Base-by-base conservation (phyloP, 2,329 filamentous ascomycete species). In the Xylariaceae sp. region DNA sequence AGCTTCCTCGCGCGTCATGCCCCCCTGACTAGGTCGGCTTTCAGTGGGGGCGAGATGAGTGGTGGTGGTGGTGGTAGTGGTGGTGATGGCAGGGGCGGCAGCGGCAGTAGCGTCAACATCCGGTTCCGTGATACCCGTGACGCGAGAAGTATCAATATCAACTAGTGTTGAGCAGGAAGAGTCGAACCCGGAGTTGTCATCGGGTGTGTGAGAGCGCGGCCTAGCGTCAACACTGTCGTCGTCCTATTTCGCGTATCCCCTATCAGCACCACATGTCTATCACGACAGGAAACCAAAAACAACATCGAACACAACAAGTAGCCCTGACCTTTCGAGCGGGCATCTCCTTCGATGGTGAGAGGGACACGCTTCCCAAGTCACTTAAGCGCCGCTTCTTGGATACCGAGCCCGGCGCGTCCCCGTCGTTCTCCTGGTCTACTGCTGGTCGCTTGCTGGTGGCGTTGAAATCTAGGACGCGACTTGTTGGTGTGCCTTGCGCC, bases 1-100 rank as follows among this genome's bases (percentile, higher is more conserved):
- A 49, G 80, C 77, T 66, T 83, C 77, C 65, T 83, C 80, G 52
- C 80, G 77, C 60, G 80, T 82, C 69, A 82, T 64, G 18, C 66
- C 57, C 47, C 64, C 67, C 56, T 62, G 67, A 59, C 64, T 63
- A 10, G 64, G 63, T 30, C 13, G 65, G 48, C 34, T 67, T 57
- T 62, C 60, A 47, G 48, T 66, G 50, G 57, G 63, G 55, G 62
- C 51, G 7, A 56, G 50, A 15, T 56, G 55, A 7, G 49, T 17
- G 4, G 41, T 47, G 18, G 23, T 30, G 23, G 23, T 30, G 3
- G 23, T 30, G 23, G 23, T 17, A 17, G 17, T 30, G 23, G 4
- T 30, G 23, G 23, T 30, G 23, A 30, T 30, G 23, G 23, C 23
- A 30, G 23, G 23, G 23, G 4, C 23, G 23, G 23, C 23, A 30